Base-by-base conservation (phyloP, 192 early-diverging fungal genomes). In the Podila clonocystis region DNA sequence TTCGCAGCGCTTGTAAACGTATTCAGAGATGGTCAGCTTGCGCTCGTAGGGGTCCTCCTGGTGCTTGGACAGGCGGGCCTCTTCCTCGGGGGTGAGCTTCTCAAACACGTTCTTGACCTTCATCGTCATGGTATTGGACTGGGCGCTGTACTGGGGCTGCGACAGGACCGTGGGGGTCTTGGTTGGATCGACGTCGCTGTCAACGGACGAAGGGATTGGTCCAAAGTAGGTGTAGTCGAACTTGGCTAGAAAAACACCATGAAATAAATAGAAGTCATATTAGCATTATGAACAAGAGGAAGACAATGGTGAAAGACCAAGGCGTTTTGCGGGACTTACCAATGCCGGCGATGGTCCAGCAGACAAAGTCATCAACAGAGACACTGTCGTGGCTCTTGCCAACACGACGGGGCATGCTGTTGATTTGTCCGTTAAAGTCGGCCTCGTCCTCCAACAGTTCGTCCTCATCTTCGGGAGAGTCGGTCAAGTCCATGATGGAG, bases 261-360 rank as follows among this genome's bases (percentile, higher is more conserved):
- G 20, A 50, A 38, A 61, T 6, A 36, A 49, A 65, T 31, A 28
- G 66, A 74, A 50, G 20, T 52, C n/a, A 41, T 26, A 9, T 66
- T 66, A 36, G 19, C 13, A n/a, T 31, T 29, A n/a, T 36, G 22
- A 55, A n/a, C 30, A 34, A 3, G 5, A 8, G 4, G 13, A 67
- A 50, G 58, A 58, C 59, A 62, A 26, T n/a, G n/a, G n/a, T n/a
- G 52, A 62, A 63, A 20, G 29, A 26, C 9, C 15, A 31, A 9
- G 67, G 80, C 59, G 84, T 74, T 8, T n/a, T n/a, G n/a, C 75
- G 77, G 71, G 89, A 91, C 60, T 72, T 88, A 62, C 91, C 85
- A 79, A 95, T 92, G 38, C 92, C 91, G 52, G 93, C 94, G 68
- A 95, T 93, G 5, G 94, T 95, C 94, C 94, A 95, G 86, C 94